phyloP scores from a whole-genome alignment of 73 alveolate genomes.

The Tetrahymena borealis region DNA sequence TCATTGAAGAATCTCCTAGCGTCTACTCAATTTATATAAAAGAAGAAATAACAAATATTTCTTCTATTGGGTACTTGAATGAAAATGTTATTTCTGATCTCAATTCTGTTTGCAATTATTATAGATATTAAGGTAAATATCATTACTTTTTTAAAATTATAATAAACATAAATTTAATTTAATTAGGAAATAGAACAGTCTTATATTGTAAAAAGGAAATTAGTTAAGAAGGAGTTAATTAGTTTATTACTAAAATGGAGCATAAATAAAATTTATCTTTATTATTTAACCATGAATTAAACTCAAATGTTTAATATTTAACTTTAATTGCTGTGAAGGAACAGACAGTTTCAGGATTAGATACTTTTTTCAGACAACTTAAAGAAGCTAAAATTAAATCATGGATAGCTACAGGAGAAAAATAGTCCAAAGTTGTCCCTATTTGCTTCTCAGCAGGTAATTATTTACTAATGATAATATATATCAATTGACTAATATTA shows the following conservation, averaged over 20 bases:
- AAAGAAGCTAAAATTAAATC: not conserved
- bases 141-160: not conserved
- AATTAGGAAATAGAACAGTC: not conserved
- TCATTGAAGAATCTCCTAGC: not conserved
- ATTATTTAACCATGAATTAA: not conserved
- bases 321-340: not conserved
- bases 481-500: not conserved
- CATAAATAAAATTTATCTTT: not conserved
- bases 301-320: not conserved
- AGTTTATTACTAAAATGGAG: not conserved
- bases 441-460: not conserved
- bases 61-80: not conserved
- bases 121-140: not conserved
- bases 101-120: not conserved
- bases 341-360: not conserved
- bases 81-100: not conserved
- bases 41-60: not conserved
- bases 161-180: not conserved
- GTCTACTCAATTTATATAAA: not conserved
- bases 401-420: not conserved
- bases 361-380: not conserved
- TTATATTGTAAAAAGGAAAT: not conserved
- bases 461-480: not conserved
- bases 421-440: not conserved
- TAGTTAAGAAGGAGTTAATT: not conserved